Evolutionary conservation across 768 basidiomycete species (phyloP).

Genomic region (Lyophyllum shimeji): DNA sequence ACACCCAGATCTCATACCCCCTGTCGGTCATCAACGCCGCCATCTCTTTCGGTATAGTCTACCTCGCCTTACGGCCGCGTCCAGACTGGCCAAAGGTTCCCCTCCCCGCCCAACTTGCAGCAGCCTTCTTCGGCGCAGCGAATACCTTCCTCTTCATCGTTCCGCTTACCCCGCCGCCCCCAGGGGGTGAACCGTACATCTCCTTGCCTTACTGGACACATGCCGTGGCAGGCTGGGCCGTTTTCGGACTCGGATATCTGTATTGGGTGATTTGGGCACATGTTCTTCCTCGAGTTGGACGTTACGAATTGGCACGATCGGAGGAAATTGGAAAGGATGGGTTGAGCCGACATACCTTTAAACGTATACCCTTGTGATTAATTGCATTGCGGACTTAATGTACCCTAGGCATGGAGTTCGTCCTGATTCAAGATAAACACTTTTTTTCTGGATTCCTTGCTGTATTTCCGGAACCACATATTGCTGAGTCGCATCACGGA

Average conservation of each 20-base stretch:
- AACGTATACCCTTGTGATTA: slow-evolving; percentile 11
- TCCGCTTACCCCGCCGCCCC: slow-evolving; percentile 52
- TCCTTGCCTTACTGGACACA: slow-evolving; percentile 58
- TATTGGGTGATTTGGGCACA: slow-evolving; percentile 36
- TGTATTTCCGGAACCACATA: too few relatives aligned
- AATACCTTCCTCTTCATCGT: slow-evolving; percentile 60
- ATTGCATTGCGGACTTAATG: neutral
- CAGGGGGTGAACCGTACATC: slow-evolving; percentile 46
- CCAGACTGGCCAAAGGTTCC: slow-evolving; percentile 24
- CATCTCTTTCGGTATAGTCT: slow-evolving; percentile 52
- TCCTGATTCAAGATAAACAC: too few relatives aligned
- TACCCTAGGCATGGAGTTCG: neutral
- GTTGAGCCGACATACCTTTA: slow-evolving; percentile 21
- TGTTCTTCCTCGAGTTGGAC: slow-evolving; percentile 26
- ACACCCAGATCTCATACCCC: slow-evolving; percentile 42
- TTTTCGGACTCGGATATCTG: slow-evolving; percentile 35
- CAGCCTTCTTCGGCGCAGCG: slow-evolving; percentile 52
- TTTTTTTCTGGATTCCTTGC: too few relatives aligned
- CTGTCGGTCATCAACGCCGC: slow-evolving; percentile 48
- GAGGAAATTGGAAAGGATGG: slow-evolving; percentile 34
- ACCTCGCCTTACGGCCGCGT: slow-evolving; percentile 28
- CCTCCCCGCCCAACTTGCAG: slow-evolving; percentile 20
- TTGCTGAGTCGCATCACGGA: too few relatives aligned
- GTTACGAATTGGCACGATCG: slow-evolving; percentile 29
- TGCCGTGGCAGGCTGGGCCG: slow-evolving; percentile 37